Conservation (phyloP, 129 eudicot species). For the Smallanthus sonchifolius region DNA sequence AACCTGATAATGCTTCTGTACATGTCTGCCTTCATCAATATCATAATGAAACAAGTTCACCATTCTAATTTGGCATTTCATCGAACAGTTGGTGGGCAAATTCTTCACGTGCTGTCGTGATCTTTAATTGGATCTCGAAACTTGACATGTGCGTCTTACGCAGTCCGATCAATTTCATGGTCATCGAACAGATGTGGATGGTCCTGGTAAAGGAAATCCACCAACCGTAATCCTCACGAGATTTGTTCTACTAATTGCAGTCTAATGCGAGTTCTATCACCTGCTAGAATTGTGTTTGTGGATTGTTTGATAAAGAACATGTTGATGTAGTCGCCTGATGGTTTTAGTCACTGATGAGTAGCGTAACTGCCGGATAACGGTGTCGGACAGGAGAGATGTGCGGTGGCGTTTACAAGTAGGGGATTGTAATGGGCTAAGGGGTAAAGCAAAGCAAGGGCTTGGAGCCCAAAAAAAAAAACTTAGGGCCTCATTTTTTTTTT, state of each 20-base stretch:
- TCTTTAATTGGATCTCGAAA: neutral
- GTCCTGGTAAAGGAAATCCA: too few relatives aligned
- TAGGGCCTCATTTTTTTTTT: too few relatives aligned
- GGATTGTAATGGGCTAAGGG: too few relatives aligned
- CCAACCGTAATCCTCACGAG: neutral
- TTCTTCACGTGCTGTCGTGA: neutral
- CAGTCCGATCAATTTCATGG: too few relatives aligned
- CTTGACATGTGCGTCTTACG: neutral
- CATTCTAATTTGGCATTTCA: slow-evolving; percentile 16
- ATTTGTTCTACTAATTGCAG: neutral
- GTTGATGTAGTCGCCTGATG: too few relatives aligned
- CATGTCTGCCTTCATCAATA: slow-evolving; percentile 19
- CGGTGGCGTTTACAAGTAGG: too few relatives aligned
- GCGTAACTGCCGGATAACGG: too few relatives aligned
- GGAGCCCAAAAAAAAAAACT: too few relatives aligned
- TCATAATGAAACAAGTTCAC: neutral
- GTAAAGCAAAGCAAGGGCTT: too few relatives aligned
- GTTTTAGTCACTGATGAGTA: too few relatives aligned
- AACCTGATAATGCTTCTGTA: slow-evolving; percentile 23
- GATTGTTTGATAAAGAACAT: neutral
- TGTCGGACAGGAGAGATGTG: too few relatives aligned
- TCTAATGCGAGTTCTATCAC: neutral
- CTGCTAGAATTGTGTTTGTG: neutral
- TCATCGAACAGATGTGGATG: too few relatives aligned
- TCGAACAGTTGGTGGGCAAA: slow-evolving; percentile 29